Conservation (phyloP, 225 moss, liverwort and hornwort species). For the Polytrichum formosum region DNA sequence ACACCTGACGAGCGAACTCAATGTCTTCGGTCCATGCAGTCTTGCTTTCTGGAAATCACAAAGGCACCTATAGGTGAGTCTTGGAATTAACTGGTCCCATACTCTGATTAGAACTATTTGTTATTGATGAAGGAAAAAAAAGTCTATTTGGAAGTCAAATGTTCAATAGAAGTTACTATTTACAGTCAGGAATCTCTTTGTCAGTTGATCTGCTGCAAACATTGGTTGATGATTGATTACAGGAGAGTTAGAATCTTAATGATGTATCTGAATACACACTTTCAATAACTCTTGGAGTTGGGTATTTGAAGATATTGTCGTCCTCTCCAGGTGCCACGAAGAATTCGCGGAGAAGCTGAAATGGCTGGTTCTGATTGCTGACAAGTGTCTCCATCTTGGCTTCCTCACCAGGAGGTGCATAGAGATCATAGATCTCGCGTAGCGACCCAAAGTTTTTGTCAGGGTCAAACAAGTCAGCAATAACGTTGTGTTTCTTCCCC, state of each 20-base stretch:
- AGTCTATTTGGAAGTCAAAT: too few species aligned
- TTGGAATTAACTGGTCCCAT: too few species aligned
- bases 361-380: conserved; percentile 19
- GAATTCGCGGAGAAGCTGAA: conserved; percentile 35
- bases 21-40: conserved; percentile 58
- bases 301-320: conserved; percentile 28
- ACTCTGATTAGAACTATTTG: too few species aligned
- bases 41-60: conserved; percentile 29
- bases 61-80: not conserved
- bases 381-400: conserved; percentile 18
- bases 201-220: too few species aligned
- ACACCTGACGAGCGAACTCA: conserved; percentile 61
- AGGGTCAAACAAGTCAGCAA: conserved; percentile 9
- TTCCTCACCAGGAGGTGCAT: conserved; percentile 21
- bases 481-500: conserved; percentile 14
- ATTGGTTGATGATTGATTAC: too few species aligned
- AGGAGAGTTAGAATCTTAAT: too few species aligned
- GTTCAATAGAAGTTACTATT: too few species aligned
- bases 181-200: too few species aligned
- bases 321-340: conserved; percentile 21
- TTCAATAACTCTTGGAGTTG: conserved; percentile 36
- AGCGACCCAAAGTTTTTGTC: conserved; percentile 30
- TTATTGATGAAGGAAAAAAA: too few species aligned
- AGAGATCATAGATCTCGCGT: conserved; percentile 28
- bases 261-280: conserved; percentile 5